Evolutionary conservation across 768 basidiomycete species (phyloP).

Genomic region (Termitomyces sp.): DNA sequence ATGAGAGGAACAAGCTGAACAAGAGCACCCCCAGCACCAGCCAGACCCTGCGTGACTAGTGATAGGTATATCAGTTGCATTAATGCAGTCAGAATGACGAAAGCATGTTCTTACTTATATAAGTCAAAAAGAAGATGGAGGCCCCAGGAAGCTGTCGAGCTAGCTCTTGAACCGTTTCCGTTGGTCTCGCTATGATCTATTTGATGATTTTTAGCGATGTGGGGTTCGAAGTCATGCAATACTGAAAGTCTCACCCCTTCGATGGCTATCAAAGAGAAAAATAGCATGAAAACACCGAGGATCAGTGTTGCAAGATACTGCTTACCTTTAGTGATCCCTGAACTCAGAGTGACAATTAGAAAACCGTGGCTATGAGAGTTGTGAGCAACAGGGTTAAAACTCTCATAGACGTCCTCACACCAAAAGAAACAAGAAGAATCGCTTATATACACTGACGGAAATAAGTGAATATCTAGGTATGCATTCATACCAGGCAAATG

Average conservation of each 20-base stretch:
- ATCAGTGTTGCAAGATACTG: neutral
- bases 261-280: neutral
- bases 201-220: neutral
- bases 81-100: neutral
- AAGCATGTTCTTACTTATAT: constrained; percentile 37
- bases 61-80: neutral
- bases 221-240: neutral
- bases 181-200: constrained; percentile 42
- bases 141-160: constrained; percentile 51
- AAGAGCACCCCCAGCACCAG: constrained; percentile 50
- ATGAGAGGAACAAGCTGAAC: constrained; percentile 51
- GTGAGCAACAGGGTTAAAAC: neutral
- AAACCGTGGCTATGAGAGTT: neutral
- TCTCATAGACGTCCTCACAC: constrained; percentile 32
- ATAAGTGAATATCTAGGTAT: constrained; percentile 66
- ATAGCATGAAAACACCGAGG: neutral
- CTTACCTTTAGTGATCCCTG: neutral
- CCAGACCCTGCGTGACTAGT: constrained; percentile 47
- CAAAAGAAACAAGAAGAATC: constrained; percentile 68
- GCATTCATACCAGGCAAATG: constrained; percentile 65
- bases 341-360: constrained; percentile 3
- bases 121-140: constrained; percentile 62
- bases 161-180: constrained; percentile 39
- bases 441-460: constrained; percentile 67
- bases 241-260: neutral